phyloP scores from a whole-genome alignment of 306 rosid species.

The Acmispon strigosus region DNA sequence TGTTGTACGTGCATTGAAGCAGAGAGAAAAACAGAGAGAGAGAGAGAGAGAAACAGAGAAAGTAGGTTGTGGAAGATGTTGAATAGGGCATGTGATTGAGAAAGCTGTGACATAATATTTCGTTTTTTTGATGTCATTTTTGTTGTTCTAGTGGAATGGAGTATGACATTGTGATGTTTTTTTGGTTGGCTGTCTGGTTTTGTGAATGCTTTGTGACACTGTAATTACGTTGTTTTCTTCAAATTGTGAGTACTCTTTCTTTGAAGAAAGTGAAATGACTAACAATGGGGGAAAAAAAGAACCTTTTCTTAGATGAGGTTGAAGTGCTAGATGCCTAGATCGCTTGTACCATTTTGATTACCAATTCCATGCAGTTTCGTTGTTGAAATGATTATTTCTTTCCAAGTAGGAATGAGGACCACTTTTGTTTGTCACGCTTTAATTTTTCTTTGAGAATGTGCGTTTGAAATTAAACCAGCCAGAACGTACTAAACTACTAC shows the following conservation, averaged over 20 bases:
- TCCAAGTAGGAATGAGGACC: slow-evolving; percentile 62
- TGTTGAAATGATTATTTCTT: slow-evolving; percentile 58
- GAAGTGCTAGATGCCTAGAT: slow-evolving; percentile 19
- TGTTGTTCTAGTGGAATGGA: not conserved
- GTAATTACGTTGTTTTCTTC: not conserved
- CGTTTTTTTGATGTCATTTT: not conserved
- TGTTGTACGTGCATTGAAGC: slow-evolving; percentile 29
- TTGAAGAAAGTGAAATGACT: not conserved
- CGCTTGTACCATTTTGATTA: slow-evolving; percentile 13
- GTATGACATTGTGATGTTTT: slow-evolving; percentile 9
- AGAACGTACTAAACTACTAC: not conserved
- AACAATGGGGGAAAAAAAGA: not conserved
- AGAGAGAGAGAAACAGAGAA: not conserved
- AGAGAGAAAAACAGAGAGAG: not conserved
- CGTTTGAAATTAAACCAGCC: slow-evolving; percentile 12
- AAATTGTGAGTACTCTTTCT: not conserved
- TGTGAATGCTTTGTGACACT: not conserved
- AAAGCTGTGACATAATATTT: not conserved
- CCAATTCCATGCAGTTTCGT: slow-evolving; percentile 48
- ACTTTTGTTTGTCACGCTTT: slow-evolving; percentile 16
- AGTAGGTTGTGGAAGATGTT: not conserved
- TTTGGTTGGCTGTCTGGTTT: not conserved
- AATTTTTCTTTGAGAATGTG: not conserved
- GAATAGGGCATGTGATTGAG: slow-evolving; percentile 9
- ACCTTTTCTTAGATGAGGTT: not conserved